Conservation (phyloP, 2,329 filamentous ascomycete genomes). For the Daldinia sp. region DNA sequence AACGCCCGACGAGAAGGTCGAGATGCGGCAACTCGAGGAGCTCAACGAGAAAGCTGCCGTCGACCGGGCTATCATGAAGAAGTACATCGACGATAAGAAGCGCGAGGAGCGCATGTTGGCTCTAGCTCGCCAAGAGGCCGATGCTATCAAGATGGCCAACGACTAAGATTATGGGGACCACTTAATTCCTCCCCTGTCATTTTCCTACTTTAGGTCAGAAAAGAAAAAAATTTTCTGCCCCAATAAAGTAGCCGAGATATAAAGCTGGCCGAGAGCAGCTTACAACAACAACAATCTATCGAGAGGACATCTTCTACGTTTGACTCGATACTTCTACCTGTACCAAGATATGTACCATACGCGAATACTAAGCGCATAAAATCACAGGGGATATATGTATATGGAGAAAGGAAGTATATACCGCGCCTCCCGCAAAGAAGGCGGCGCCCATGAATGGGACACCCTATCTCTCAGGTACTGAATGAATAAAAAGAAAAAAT, state of each 20-base stretch:
- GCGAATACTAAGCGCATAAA: conserved; percentile 24
- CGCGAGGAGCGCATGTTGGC: conserved; percentile 70
- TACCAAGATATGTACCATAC: conserved; percentile 40
- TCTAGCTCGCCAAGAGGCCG: conserved; percentile 65
- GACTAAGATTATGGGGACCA: conserved; percentile 38
- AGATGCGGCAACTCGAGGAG: conserved; percentile 69
- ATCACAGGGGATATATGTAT: conserved; percentile 22
- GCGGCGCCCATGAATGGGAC: conserved; percentile 7
- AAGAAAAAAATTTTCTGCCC: conserved; percentile 2
- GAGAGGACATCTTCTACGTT: conserved; percentile 1
- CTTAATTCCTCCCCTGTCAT: conserved; percentile 1
- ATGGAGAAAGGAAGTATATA: conserved; percentile 40
- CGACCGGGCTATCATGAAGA: conserved; percentile 67
- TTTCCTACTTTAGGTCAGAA: neutral
- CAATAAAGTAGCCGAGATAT: neutral
- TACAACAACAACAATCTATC: conserved; percentile 7
- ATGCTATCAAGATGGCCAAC: conserved; percentile 57
- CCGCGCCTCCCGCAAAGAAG: conserved; percentile 6
- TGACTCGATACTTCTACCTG: conserved; percentile 20
- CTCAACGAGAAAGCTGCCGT: conserved; percentile 62
- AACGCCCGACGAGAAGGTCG: conserved; percentile 68
- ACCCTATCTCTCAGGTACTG: conserved; percentile 16
- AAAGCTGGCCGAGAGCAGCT: conserved; percentile 8
- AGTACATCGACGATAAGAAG: conserved; percentile 68
- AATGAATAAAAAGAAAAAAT: conserved; percentile 28